Evolutionary conservation across 83 land plant genomes (phyloP), one percentile per base, ranked within the genome.

Genomic region (Isoetes engelmannii): DNA sequence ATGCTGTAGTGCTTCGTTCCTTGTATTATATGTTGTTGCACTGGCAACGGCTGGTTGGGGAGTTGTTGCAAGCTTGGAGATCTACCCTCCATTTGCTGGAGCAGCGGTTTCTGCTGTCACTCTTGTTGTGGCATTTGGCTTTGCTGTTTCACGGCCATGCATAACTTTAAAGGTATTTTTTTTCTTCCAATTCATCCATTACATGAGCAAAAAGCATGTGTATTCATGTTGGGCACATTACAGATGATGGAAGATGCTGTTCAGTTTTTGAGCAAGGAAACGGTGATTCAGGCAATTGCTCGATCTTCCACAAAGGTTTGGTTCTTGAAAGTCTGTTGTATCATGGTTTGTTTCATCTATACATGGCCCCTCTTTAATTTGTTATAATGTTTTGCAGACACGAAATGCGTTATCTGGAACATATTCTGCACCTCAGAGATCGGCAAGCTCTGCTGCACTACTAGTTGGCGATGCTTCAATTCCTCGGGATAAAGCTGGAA

Each of bases 31-130:
- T 87, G 97, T 87, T 45, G 78, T 95, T 71, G 99, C 97, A 41
- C 72, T 95, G 75, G 97, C 94, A 62, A 87, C 79, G n/a, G 94
- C 87, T 74, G 94, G 97, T 48, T 95, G 99, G 99, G 97, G 99
- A 70, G 99, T 95, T 53, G 93, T 88, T 72, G 99, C 99, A 48
- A 95, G 99, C 72, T 77, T 92, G 79, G 84, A 87, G 60, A 89
- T 95, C 54, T 91, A 92, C 70, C 97, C 99, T 42, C 99, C 99
- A 7, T 95, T 85, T 87, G 99, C 97, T 70, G 99, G 99, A 57
- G 89, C 99, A 73, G 91, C 99, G 79, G 97, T 90, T 61, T 92
- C 99, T 37, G 97, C 99, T 56, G 80, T 89, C 49, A 92, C 97
- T 65, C 89, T 95, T 47, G 97, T 95, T 68, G 97, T 92, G 60